Evolutionary conservation across 2,329 filamentous ascomycete species (phyloP), one percentile per base, ranked within the genome.

Genomic region (Ophiostoma sp.): DNA sequence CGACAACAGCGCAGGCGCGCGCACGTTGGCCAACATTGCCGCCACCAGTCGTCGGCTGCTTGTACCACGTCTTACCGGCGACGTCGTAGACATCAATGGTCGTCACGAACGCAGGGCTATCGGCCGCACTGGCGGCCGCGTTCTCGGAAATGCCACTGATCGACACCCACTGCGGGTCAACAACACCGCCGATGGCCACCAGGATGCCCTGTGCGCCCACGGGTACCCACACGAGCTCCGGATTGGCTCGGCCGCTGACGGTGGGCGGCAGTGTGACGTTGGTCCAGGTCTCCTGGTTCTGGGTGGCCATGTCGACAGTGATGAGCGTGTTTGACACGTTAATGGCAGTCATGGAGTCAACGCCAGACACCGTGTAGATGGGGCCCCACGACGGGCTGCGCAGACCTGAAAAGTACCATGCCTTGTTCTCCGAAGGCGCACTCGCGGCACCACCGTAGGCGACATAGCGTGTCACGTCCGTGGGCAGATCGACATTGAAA

Each of bases 41-140:
- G 0, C 85, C 84, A 63, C 92, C 92, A 0, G 86, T 87, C 0
- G 92, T 93, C 28, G 89, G 83, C 81, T 94, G 92, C 78, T 92
- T 91, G 79, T 92, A 93, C 92, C 92, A 94, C 6, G 85, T 88
- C 59, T 88, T 91, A 25, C 84, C 89, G 25, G 89, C 90, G 75
- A 94, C 91, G 76, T 94, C 92, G 80, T 91, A 94, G n/a, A 95
- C 88, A 76, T 95, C 91, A 68, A 96, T 90, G 19, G 88, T 86
- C 68, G 90, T 78, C 84, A 89, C 94, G 83, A 95, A 94, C 19
- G 86, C 84, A 0, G 91, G 89, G 78, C 93, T 94, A 28, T 89
- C 88, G 33, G 84, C 82, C 78, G 88, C 86, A 76, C 82, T 87
- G 45, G 81, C 79, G 0, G 80, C 78, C 42, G 72, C 73, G 45